A percentile compares a stretch with the other conserved stretches of the same genome.
phyloP scores from a whole-genome alignment of 805 yeast genomes.

The Saccharomycopsis lassenensis region DNA sequence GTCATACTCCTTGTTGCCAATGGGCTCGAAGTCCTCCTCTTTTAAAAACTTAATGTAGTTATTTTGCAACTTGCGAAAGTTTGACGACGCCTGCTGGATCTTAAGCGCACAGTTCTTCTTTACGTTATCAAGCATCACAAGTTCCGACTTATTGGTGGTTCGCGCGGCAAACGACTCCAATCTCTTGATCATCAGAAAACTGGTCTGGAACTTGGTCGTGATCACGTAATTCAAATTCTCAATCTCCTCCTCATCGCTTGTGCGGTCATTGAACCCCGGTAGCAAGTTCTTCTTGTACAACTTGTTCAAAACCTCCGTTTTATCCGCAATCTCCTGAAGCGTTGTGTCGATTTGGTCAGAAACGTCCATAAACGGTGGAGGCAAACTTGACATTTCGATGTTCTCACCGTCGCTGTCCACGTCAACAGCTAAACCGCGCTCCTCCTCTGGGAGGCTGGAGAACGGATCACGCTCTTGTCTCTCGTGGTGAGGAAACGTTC shows the following conservation, averaged over 20 bases:
- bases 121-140: constrained; percentile 64
- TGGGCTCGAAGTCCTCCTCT: constrained; percentile 57
- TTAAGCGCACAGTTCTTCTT: constrained; percentile 76
- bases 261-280: constrained; percentile 80
- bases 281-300: constrained; percentile 73
- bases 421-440: constrained; percentile 41
- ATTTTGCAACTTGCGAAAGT: constrained; percentile 79
- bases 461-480: constrained; percentile 25
- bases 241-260: constrained; percentile 62
- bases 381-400: constrained; percentile 54
- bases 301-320: constrained; percentile 50
- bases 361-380: constrained; percentile 71
- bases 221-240: constrained; percentile 68
- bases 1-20: constrained; percentile 18
- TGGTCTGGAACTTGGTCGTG: constrained; percentile 65
- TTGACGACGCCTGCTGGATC: constrained; percentile 68
- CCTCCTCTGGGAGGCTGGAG: constrained; percentile 37
- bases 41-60: constrained; percentile 75
- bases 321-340: constrained; percentile 38
- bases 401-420: constrained; percentile 24
- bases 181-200: constrained; percentile 66
- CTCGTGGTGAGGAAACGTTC: constrained; percentile 70
- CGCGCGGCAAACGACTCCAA: constrained; percentile 36
- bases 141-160: constrained; percentile 32
- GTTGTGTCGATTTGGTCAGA: constrained; percentile 60